A percentile compares a stretch with the other conserved stretches of the same genome.
phyloP scores from a whole-genome alignment of 2,329 filamentous ascomycete genomes.

The Leptographium radiaticola region DNA sequence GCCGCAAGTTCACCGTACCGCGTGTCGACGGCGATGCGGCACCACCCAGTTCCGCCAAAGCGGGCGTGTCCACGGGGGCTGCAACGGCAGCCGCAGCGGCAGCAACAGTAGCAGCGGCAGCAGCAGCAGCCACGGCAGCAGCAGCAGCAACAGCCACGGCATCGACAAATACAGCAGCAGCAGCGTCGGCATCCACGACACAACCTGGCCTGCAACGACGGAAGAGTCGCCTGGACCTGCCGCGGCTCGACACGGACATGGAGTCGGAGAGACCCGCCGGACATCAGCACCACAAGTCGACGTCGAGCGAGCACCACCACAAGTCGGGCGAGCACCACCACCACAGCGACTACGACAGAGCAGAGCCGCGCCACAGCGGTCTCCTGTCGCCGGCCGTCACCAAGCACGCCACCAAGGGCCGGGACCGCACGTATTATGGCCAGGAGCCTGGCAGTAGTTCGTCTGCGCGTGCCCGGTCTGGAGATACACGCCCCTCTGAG shows the following conservation, averaged over 20 bases:
- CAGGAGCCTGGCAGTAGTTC: not conserved
- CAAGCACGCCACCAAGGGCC: conserved; percentile 25
- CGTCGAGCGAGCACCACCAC: conserved; percentile 15
- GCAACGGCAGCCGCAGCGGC: not conserved
- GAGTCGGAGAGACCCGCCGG: conserved; percentile 15
- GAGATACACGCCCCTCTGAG: conserved; percentile 4
- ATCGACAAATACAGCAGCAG: not conserved
- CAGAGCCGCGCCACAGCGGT: conserved; percentile 17
- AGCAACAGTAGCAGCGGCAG: not conserved
- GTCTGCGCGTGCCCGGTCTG: conserved; percentile 6
- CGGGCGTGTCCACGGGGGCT: not conserved
- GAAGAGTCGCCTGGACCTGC: conserved; percentile 27
- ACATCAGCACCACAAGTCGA: conserved; percentile 20
- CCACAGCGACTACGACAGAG: conserved; percentile 15
- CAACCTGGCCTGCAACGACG: conserved; percentile 14
- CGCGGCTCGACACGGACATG: conserved; percentile 30
- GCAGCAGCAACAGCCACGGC: not conserved
- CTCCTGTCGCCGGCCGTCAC: conserved; percentile 29
- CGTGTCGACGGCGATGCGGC: conserved; percentile 13
- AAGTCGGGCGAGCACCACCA: conserved; percentile 17
- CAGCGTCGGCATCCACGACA: not conserved
- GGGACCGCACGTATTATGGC: conserved; percentile 28
- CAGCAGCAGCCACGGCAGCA: conserved; percentile 2
- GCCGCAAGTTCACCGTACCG: conserved; percentile 22
- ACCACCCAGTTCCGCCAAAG: not conserved